A percentile compares a stretch with the other conserved stretches of the same genome.
Conservation (phyloP, 495 filamentous ascomycete genomes). For the Penicillium soppii region DNA sequence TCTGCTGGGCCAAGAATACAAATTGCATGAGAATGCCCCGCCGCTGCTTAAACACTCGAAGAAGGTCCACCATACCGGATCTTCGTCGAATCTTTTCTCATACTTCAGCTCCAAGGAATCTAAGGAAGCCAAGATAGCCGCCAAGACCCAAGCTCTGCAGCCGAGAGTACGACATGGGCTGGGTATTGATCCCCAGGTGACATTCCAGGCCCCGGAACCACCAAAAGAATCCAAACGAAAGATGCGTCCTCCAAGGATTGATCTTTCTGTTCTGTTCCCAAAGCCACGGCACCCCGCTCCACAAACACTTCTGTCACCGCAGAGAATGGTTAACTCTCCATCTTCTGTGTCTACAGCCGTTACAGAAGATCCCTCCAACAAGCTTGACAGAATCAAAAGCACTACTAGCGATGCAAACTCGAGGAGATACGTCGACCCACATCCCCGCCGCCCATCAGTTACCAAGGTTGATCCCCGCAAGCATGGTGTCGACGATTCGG, state of each 20-base stretch:
- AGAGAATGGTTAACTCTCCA: slow-evolving; percentile 45
- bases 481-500: slow-evolving; percentile 12
- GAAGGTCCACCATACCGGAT: slow-evolving; percentile 37
- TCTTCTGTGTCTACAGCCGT: slow-evolving; percentile 37
- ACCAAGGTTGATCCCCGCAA: slow-evolving; percentile 12
- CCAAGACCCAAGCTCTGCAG: slow-evolving; percentile 19
- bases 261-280: slow-evolving; percentile 47
- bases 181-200: slow-evolving; percentile 23
- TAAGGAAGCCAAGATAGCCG: slow-evolving; percentile 9
- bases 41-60: slow-evolving; percentile 29
- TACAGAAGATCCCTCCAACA: slow-evolving; percentile 28
- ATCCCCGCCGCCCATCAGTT: slow-evolving; percentile 18
- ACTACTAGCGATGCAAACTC: slow-evolving; percentile 9
- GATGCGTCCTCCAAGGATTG: slow-evolving; percentile 41
- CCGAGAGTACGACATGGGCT: slow-evolving; percentile 23
- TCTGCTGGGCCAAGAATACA: slow-evolving; percentile 39
- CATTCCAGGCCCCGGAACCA: slow-evolving; percentile 20
- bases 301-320: slow-evolving; percentile 41
- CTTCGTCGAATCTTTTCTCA: slow-evolving; percentile 36
- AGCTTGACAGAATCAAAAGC: slow-evolving; percentile 12
- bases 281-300: slow-evolving; percentile 35
- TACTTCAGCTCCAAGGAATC: slow-evolving; percentile 39
- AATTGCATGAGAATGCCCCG: slow-evolving; percentile 22
- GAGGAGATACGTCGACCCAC: slow-evolving; percentile 29
- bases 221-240: slow-evolving; percentile 42